These are phyloP conservation scores for Coemansia sp. DNA, from an alignment of 371 early-diverging fungal genomes.

Conservation along the genomic window DNA sequence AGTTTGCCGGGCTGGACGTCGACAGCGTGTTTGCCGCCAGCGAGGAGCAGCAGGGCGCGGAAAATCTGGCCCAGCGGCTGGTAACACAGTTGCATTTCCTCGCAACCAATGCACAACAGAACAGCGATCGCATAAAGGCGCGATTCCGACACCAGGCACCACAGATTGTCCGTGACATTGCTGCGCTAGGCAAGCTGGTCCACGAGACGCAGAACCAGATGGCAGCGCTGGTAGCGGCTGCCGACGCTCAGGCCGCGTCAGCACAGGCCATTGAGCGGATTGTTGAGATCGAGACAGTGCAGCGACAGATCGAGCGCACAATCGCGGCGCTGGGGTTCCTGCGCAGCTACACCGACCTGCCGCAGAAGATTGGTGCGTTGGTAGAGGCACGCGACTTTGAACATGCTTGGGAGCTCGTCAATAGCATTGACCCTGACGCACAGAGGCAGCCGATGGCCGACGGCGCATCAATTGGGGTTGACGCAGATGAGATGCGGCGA, in stretches of 20 bases:
- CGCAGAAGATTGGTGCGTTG: slow-evolving; percentile 23
- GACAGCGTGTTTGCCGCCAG: neutral
- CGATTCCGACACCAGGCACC: slow-evolving; percentile 41
- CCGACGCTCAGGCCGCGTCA: slow-evolving; percentile 16
- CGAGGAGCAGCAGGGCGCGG: neutral
- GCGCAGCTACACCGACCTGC: slow-evolving; percentile 39
- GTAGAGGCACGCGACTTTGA: slow-evolving; percentile 28
- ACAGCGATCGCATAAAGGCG: slow-evolving; percentile 44
- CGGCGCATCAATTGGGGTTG: neutral
- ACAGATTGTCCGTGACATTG: slow-evolving; percentile 37
- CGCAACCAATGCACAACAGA: slow-evolving; percentile 41
- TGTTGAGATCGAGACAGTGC: slow-evolving; percentile 21
- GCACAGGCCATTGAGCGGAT: slow-evolving; percentile 18
- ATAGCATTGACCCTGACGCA: neutral
- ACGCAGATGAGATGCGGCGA: neutral
- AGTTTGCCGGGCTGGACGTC: slow-evolving; percentile 13
- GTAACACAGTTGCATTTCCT: slow-evolving; percentile 43
- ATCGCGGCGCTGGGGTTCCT: slow-evolving; percentile 24
- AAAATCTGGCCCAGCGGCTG: slow-evolving; percentile 28
- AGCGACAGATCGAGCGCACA: slow-evolving; percentile 20
- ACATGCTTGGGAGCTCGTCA: slow-evolving; percentile 34
- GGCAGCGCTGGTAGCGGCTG: slow-evolving; percentile 5
- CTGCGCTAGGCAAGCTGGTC: slow-evolving; percentile 25
- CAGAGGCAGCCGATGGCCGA: neutral
- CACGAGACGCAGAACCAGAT: slow-evolving; percentile 23